Evolutionary conservation across 73 alveolate species (phyloP).

Genomic region (Blepharisma japonicum): DNA sequence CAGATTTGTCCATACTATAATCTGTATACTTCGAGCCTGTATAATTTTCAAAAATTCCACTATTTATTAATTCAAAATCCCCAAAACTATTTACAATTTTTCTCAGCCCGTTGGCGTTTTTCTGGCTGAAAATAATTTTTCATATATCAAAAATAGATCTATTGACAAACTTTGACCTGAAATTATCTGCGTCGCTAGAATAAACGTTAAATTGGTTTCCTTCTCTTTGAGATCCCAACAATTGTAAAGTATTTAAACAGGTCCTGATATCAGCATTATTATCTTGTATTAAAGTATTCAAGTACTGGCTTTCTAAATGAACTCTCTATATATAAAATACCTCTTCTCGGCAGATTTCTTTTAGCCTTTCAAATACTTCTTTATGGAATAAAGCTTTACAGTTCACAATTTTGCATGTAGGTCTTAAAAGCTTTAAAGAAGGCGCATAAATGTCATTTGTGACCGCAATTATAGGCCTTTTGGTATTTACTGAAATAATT

Average conservation of each 20-base stretch:
- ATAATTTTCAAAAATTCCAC: conserved; percentile 5
- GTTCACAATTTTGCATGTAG: conserved; percentile 60
- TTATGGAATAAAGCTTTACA: conserved; percentile 57
- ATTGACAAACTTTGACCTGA: background rate
- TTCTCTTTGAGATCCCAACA: conserved; percentile 46
- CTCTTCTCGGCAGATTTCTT: conserved; percentile 61
- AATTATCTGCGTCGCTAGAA: background rate
- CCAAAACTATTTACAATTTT: background rate
- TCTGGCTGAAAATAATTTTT: background rate
- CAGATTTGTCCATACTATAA: background rate
- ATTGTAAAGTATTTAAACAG: conserved; percentile 66
- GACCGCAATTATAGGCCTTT: conserved; percentile 77
- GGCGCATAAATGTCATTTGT: conserved; percentile 79
- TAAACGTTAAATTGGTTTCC: conserved; percentile 29
- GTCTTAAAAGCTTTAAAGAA: conserved; percentile 63
- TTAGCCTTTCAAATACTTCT: conserved; percentile 50
- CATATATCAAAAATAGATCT: conserved; percentile 4
- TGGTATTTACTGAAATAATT: conserved; percentile 11
- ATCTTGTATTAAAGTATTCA: conserved; percentile 32
- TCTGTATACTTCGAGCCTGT: background rate
- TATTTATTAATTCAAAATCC: conserved; percentile 7
- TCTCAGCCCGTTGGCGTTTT: background rate
- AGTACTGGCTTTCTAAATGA: conserved; percentile 45
- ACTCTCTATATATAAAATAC: conserved; percentile 55
- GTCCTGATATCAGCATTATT: conserved; percentile 70